Conservation (phyloP, 2,329 filamentous ascomycete genomes). For the Penicillium psychrosexuale region DNA sequence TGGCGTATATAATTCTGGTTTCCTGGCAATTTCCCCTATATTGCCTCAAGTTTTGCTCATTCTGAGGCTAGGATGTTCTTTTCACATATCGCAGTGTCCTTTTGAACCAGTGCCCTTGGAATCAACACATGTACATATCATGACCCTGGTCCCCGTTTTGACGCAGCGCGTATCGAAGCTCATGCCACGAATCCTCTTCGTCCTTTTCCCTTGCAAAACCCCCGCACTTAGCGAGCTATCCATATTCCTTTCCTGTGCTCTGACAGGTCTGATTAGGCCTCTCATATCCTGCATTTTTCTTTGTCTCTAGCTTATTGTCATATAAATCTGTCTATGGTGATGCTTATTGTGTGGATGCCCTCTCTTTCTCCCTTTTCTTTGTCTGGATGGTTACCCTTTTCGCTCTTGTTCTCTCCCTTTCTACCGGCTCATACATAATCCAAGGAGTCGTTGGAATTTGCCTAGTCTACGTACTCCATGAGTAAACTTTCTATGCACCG, state of each 20-base stretch:
- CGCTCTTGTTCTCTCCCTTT: background rate
- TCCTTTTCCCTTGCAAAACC: conserved; percentile 8
- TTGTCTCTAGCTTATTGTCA: conserved; percentile 10
- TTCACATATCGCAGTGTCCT: conserved; percentile 17
- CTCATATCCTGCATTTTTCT: conserved; percentile 8
- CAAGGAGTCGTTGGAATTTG: background rate
- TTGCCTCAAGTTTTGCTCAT: conserved; percentile 5
- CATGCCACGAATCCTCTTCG: conserved; percentile 11
- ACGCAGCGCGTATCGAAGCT: conserved; percentile 14
- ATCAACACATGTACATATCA: conserved; percentile 26
- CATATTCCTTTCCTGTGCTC: conserved; percentile 10
- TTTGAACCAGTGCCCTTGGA: conserved; percentile 12
- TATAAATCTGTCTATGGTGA: conserved; percentile 12
- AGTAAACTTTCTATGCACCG: background rate
- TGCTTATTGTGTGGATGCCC: conserved; percentile 12
- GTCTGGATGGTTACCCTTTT: conserved; percentile 5
- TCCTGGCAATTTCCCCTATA: conserved; percentile 10
- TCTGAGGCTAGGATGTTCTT: background rate
- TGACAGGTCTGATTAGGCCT: conserved; percentile 2
- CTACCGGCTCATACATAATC: conserved; percentile 9
- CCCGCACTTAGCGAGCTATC: conserved; percentile 15
- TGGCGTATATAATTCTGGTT: conserved; percentile 30
- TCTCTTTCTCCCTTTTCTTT: conserved; percentile 8
- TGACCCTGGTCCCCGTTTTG: conserved; percentile 11
- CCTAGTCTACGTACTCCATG: background rate